phyloP scores from a whole-genome alignment of 345 rosid genomes.

The Lumnitzera littorea region DNA sequence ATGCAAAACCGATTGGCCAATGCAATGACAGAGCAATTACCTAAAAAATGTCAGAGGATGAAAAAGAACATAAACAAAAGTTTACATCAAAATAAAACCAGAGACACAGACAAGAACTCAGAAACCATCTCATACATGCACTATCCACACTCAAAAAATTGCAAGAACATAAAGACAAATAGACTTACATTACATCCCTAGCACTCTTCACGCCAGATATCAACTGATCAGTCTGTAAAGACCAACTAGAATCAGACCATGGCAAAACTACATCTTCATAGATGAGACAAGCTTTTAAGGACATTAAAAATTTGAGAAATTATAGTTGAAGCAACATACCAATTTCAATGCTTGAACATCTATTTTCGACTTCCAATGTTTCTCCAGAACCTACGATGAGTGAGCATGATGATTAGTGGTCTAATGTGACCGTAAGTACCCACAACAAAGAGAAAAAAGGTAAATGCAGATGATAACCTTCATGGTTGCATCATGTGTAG shows the following conservation, averaged over 20 bases:
- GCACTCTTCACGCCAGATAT: conserved; percentile 4
- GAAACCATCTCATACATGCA: not conserved
- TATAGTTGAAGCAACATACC: conserved; percentile 18
- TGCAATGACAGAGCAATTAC: too few relatives aligned
- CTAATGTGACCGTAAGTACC: not conserved
- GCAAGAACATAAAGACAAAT: not conserved
- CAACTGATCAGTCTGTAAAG: not conserved
- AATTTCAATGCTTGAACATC: conserved; percentile 31
- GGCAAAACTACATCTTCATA: too few relatives aligned
- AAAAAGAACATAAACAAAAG: too few relatives aligned
- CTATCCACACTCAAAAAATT: not conserved
- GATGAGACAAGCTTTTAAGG: not conserved
- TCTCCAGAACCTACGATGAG: conserved; percentile 35
- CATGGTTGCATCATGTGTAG: conserved; percentile 22
- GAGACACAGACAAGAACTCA: too few relatives aligned
- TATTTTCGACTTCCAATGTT: conserved; percentile 28
- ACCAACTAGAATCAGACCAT: not conserved
- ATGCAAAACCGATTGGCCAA: too few relatives aligned
- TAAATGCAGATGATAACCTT: conserved; percentile 28
- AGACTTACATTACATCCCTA: conserved; percentile 1
- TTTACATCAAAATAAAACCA: too few relatives aligned
- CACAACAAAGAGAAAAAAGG: conserved; percentile 6
- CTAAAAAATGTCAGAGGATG: too few relatives aligned
- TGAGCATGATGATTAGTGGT: conserved; percentile 14
- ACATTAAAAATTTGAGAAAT: not conserved